Conservation (phyloP, 2,329 filamentous ascomycete genomes). For the Neopestalotiopsis sp. region DNA sequence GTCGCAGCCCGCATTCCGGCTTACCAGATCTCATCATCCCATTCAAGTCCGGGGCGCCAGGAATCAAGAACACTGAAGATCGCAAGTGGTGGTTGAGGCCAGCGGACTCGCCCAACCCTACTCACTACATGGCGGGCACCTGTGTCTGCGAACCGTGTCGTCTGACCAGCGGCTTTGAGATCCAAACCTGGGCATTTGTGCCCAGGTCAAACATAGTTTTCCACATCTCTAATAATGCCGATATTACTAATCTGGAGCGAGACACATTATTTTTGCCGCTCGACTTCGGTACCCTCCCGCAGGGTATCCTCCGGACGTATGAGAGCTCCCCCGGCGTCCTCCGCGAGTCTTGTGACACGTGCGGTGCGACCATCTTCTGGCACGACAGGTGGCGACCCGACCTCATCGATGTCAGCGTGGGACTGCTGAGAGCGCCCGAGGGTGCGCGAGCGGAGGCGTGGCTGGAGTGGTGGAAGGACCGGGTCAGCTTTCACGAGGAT, state of each 20-base stretch:
- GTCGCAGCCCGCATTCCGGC: conserved; percentile 48
- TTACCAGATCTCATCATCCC: conserved; percentile 61
- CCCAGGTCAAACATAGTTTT: conserved; percentile 63
- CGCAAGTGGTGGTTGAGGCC: conserved; percentile 66
- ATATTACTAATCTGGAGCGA: background rate
- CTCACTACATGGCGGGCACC: conserved; percentile 62
- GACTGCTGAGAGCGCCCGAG: conserved; percentile 55
- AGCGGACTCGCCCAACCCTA: conserved; percentile 30
- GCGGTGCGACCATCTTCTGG: conserved; percentile 71
- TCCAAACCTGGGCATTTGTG: conserved; percentile 71
- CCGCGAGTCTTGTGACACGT: conserved; percentile 66
- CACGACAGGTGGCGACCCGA: conserved; percentile 56
- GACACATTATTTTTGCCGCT: conserved; percentile 31
- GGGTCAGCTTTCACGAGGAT: conserved; percentile 67
- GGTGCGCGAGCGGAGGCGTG: conserved; percentile 62
- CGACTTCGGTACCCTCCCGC: conserved; percentile 41
- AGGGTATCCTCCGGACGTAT: conserved; percentile 56
- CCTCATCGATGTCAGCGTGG: conserved; percentile 69
- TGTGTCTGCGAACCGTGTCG: conserved; percentile 70
- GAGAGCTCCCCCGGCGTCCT: conserved; percentile 57
- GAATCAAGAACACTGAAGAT: conserved; percentile 49
- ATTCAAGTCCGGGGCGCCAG: conserved; percentile 42
- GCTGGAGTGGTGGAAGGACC: conserved; percentile 65
- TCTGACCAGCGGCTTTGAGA: conserved; percentile 63
- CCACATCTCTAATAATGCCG: conserved; percentile 34